Percentiles rank a stretch among this genome's conserved stretches.
Evolutionary conservation across 331 rosid species (phyloP).

Genomic region (Rhamnella rubrinervis): DNA sequence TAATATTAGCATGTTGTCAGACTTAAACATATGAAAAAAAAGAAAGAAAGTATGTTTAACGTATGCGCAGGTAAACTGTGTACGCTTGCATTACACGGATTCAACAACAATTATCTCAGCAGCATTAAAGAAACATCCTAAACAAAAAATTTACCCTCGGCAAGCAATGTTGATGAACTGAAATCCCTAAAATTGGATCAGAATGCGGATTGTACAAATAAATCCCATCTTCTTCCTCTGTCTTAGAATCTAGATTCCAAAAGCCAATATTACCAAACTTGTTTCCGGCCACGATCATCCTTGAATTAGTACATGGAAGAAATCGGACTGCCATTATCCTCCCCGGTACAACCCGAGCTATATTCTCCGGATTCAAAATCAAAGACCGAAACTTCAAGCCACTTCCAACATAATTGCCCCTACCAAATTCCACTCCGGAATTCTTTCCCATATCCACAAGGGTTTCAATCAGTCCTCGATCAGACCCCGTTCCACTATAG

Average conservation of each 20-base stretch:
- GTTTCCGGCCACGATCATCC: constrained; percentile 62
- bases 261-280: constrained; percentile 82
- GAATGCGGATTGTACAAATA: constrained; percentile 61
- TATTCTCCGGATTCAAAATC: constrained; percentile 56
- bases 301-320: constrained; percentile 54
- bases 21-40: background rate
- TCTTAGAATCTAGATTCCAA: constrained; percentile 53
- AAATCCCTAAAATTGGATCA: constrained; percentile 73
- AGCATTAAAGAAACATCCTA: background rate
- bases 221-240: constrained; percentile 35
- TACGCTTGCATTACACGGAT: too few species aligned
- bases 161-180: constrained; percentile 51
- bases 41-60: background rate
- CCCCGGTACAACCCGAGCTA: constrained; percentile 65
- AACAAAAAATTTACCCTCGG: constrained; percentile 53
- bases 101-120: background rate
- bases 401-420: constrained; percentile 10
- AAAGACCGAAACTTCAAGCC: constrained; percentile 42
- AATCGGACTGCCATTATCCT: constrained; percentile 54
- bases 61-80: background rate
- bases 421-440: constrained; percentile 12
- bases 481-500: constrained; percentile 36
- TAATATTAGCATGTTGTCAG: background rate
- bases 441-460: constrained; percentile 35
- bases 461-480: constrained; percentile 37